Base-by-base conservation (phyloP, 805 yeast genomes). In the Sugiyamaella marilandica region DNA sequence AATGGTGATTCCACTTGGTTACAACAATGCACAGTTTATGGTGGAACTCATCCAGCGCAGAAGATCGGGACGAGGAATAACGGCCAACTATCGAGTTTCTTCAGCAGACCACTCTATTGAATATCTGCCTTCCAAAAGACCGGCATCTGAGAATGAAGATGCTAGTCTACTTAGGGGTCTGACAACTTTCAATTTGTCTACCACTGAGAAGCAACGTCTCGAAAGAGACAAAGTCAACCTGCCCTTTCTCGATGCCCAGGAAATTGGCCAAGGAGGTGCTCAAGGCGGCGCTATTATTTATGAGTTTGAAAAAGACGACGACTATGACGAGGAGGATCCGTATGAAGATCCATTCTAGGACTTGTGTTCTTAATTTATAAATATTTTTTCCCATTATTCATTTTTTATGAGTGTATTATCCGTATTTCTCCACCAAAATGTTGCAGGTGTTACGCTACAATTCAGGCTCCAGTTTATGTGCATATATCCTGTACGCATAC, bases 241-340 rank as follows among this genome's bases (percentile, higher is more conserved):
- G 54, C 99, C 99, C n/a, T 92, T 75, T 67, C 72, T 92, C 73
- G 87, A 85, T 58, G 98, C 98, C 0, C 98, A 92, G 63, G 75
- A 79, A 53, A 57, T 66, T 10, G 73, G 70, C 33, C 72, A 74
- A 14, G 68, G 76, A 31, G 87, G 85, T 18, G 79, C 81, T 33
- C 72, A 80, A 47, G 96, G 96, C 50, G 97, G 98, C 16, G 97
- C 99, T 0, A 91, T 94, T 59, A 95, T 92, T 2, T 92, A 92
- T 65, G 94, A 94, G 65, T 94, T 83, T 65, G 98, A 94, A 63
- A 88, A 91, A 65, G 98, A 92, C 67, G 99, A 92, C 66, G 99
- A 92, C 68, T 92, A 91, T 65, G 99, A 92, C 64, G 99, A 92
- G 67, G 98, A 94, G 62, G 99, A 92, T 69, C 97, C 98, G 0